phyloP scores from a whole-genome alignment of 495 filamentous ascomycete species.

The Neurospora sp. region DNA sequence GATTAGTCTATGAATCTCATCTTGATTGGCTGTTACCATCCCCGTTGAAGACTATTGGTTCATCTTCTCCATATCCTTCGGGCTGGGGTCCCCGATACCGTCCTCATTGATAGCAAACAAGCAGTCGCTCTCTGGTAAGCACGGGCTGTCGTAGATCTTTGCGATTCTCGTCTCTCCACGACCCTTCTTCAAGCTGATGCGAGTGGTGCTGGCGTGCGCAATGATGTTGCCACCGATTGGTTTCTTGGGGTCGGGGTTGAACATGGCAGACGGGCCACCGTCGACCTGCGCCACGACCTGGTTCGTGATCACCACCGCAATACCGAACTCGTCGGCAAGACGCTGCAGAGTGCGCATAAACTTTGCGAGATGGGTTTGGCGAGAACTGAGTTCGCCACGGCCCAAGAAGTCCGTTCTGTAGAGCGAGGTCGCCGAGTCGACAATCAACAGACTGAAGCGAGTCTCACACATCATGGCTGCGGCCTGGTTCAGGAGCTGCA shows the following conservation, averaged over 20 bases:
- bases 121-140: slow-evolving; percentile 90
- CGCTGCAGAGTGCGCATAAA: slow-evolving; percentile 93
- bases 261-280: slow-evolving; percentile 91
- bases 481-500: slow-evolving; percentile 88
- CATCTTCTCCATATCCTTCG: slow-evolving; percentile 84
- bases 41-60: slow-evolving; percentile 6
- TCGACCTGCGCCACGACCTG: slow-evolving; percentile 98
- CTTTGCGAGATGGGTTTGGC: slow-evolving; percentile 91
- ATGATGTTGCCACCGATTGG: slow-evolving; percentile 99
- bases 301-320: slow-evolving; percentile 97
- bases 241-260: slow-evolving; percentile 98
- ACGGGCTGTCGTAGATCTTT: slow-evolving; percentile 98
- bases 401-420: slow-evolving; percentile 95
- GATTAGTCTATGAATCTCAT: neutral
- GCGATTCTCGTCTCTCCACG: slow-evolving; percentile 90
- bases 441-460: slow-evolving; percentile 86
- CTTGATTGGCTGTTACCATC: neutral
- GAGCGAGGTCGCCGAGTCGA: slow-evolving; percentile 88
- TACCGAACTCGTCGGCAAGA: slow-evolving; percentile 94
- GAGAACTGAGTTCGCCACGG: slow-evolving; percentile 79
- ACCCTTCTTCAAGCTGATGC: slow-evolving; percentile 87
- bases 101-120: slow-evolving; percentile 95
- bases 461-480: slow-evolving; percentile 99
- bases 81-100: slow-evolving; percentile 89
- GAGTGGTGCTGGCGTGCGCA: slow-evolving; percentile 88